Conservation (phyloP, 495 filamentous ascomycete genomes). For the Gamarada debralockiae region DNA sequence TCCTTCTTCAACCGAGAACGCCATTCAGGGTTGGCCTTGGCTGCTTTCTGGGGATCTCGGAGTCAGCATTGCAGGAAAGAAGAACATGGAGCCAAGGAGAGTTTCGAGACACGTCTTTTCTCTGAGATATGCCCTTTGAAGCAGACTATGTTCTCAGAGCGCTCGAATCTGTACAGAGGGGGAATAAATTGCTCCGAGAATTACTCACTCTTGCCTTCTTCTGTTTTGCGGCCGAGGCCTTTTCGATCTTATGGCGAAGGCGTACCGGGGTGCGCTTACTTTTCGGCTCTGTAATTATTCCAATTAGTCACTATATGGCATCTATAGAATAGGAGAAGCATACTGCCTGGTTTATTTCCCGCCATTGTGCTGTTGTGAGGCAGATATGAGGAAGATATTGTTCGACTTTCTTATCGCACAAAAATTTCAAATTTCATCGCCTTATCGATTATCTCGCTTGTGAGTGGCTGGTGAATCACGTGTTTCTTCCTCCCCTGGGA, state of each 20-base stretch:
- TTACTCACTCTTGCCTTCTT: slow-evolving; percentile 55
- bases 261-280: slow-evolving; percentile 90
- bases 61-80: no score
- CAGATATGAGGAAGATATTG: background rate
- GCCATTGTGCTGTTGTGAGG: slow-evolving; percentile 21
- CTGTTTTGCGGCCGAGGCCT: slow-evolving; percentile 86
- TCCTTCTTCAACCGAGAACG: slow-evolving; percentile 91
- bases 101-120: no score
- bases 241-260: slow-evolving; percentile 92
- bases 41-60: slow-evolving; percentile 56
- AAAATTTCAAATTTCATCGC: no score
- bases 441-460: no score
- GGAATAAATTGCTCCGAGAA: no score
- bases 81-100: no score
- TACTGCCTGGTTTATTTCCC: slow-evolving; percentile 28
- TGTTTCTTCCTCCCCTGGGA: no score
- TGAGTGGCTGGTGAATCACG: no score
- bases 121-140: no score
- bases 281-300: slow-evolving; percentile 64
- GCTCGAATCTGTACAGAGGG: no score
- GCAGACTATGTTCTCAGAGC: no score
- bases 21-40: slow-evolving; percentile 97
- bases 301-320: slow-evolving; percentile 14
- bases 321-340: background rate
- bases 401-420: background rate